phyloP scores from a whole-genome alignment of 305 asterid species.

The Fraxinus latifolia region DNA sequence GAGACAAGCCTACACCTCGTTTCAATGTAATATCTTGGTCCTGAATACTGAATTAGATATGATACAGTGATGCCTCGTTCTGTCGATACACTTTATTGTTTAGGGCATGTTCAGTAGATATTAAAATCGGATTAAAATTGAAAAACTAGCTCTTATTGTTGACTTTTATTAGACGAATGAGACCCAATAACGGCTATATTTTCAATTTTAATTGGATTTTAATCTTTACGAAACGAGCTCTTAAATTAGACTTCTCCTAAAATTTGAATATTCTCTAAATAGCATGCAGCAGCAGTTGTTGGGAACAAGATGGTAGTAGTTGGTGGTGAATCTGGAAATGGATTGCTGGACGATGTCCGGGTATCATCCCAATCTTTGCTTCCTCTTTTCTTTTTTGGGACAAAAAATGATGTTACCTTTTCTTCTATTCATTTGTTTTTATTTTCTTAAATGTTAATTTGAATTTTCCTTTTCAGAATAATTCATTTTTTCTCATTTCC shows the following conservation, averaged over 20 bases:
- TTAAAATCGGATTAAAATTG: too few relatives aligned
- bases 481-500: constrained; percentile 3
- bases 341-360: constrained; percentile 91
- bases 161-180: too few relatives aligned
- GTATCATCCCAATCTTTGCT: constrained; percentile 32
- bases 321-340: constrained; percentile 88
- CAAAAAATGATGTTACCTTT: background rate
- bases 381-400: background rate
- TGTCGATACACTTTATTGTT: constrained; percentile 6
- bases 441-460: background rate
- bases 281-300: constrained; percentile 94
- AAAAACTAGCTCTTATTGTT: too few relatives aligned
- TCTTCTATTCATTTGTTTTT: background rate
- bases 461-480: background rate
- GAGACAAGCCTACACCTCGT: constrained; percentile 89
- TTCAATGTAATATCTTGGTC: constrained; percentile 53
- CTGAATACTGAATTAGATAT: constrained; percentile 12
- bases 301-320: constrained; percentile 96
- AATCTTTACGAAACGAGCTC: too few relatives aligned
- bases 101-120: too few relatives aligned
- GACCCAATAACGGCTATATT: too few relatives aligned
- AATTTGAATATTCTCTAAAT: constrained; percentile 30
- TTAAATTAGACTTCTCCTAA: background rate
- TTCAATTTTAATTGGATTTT: too few relatives aligned
- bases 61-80: background rate